Percentiles rank a stretch among this genome's conserved stretches.
Conservation (phyloP, 2,329 filamentous ascomycete species). For the Didymella segeticola region DNA sequence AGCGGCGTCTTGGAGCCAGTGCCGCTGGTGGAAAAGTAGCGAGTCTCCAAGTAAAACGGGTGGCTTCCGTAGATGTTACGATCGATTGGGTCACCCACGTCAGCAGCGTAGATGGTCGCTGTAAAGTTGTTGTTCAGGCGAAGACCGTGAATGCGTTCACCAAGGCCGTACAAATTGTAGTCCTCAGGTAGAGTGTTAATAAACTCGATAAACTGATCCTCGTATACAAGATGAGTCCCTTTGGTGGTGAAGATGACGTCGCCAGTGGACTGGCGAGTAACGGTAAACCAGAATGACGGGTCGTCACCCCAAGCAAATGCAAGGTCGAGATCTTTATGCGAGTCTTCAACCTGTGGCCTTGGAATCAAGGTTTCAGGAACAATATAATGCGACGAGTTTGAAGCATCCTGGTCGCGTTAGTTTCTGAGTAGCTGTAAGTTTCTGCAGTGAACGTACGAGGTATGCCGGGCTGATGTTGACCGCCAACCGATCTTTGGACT, state of each 20-base stretch:
- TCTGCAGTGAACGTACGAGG: constrained; percentile 49
- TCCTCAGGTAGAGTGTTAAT: constrained; percentile 69
- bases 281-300: constrained; percentile 63
- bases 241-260: constrained; percentile 73
- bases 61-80: constrained; percentile 77
- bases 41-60: constrained; percentile 79
- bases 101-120: constrained; percentile 71
- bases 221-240: constrained; percentile 71
- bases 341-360: constrained; percentile 57
- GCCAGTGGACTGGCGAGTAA: constrained; percentile 63
- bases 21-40: constrained; percentile 69
- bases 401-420: constrained; percentile 48
- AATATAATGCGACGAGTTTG: constrained; percentile 71
- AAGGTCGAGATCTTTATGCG: constrained; percentile 53
- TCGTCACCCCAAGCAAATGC: constrained; percentile 61
- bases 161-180: constrained; percentile 78
- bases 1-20: constrained; percentile 60
- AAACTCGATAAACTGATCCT: constrained; percentile 81
- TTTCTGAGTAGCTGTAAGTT: constrained; percentile 11
- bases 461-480: constrained; percentile 73
- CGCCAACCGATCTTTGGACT: constrained; percentile 69
- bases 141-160: constrained; percentile 74
- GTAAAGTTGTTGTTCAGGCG: constrained; percentile 76
- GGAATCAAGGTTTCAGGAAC: constrained; percentile 69
- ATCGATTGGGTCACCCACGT: constrained; percentile 70